Percentiles rank a stretch among this genome's conserved stretches.
phyloP scores from a whole-genome alignment of 768 basidiomycete species.

The Mycena vitilis region DNA sequence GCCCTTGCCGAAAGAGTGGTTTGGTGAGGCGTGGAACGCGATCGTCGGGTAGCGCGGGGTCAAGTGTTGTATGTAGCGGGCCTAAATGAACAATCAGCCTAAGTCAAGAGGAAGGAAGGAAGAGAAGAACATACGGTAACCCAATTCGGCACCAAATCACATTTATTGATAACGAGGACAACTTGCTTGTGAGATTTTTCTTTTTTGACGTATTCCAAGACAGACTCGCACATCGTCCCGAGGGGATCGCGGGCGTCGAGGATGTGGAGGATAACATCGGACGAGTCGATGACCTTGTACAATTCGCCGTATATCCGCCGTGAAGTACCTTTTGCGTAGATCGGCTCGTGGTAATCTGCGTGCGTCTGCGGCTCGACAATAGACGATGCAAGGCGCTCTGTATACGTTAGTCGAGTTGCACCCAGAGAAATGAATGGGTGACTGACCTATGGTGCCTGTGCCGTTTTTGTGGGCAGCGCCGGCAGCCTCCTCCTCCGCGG shows the following conservation, averaged over 20 bases:
- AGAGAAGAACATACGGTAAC: conserved; percentile 86
- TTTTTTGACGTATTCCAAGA: conserved; percentile 92
- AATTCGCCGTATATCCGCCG: conserved; percentile 96
- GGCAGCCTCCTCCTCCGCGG: conserved; percentile 66
- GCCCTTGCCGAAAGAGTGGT: conserved; percentile 99
- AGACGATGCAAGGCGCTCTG: conserved; percentile 63
- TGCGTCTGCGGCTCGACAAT: conserved; percentile 70
- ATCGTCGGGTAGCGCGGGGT: conserved; percentile 96
- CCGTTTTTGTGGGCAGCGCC: conserved; percentile 51
- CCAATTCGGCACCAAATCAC: conserved; percentile 98
- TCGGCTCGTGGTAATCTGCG: conserved; percentile 87
- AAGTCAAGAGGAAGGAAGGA: conserved; percentile 8
- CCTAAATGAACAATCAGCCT: conserved; percentile 57
- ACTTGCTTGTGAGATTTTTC: conserved; percentile 99
- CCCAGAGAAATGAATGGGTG: not conserved
- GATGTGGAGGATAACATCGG: conserved; percentile 95
- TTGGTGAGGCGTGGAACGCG: conserved; percentile 98
- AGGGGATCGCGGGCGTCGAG: conserved; percentile 96
- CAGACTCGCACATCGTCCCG: conserved; percentile 94
- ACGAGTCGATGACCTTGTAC: conserved; percentile 99
- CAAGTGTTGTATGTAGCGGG: conserved; percentile 94
- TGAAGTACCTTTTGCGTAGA: conserved; percentile 95
- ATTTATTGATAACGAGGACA: conserved; percentile 97
- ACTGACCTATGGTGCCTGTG: conserved; percentile 59
- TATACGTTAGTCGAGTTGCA: not conserved